phyloP scores from a whole-genome alignment of 306 rosid species.

The Vigna hirtella region DNA sequence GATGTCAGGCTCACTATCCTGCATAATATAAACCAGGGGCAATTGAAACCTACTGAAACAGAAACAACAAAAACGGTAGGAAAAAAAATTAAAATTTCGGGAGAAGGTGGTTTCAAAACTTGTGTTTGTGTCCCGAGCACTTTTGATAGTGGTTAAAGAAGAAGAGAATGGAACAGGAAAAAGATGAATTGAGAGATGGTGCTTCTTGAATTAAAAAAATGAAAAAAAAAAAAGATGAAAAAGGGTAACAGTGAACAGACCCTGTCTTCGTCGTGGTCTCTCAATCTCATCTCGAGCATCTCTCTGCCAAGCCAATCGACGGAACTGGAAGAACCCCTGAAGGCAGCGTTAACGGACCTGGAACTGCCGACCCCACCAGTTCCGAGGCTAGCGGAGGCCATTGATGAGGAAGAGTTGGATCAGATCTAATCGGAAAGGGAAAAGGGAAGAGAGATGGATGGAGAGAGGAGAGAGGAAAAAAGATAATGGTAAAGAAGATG shows the following conservation, averaged over 20 bases:
- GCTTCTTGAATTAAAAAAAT: neutral
- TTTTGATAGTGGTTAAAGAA: too few species aligned
- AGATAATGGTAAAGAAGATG: neutral
- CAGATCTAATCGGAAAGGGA: slow-evolving; percentile 12
- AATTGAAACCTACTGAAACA: neutral
- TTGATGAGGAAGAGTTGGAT: neutral
- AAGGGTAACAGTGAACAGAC: slow-evolving; percentile 44
- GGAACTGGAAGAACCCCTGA: slow-evolving; percentile 83
- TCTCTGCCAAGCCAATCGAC: slow-evolving; percentile 99
- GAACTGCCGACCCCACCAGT: slow-evolving; percentile 93
- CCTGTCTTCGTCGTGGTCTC: slow-evolving; percentile 65
- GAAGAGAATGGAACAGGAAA: neutral
- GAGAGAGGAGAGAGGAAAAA: neutral
- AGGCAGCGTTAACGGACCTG: slow-evolving; percentile 81
- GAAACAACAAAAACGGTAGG: too few species aligned
- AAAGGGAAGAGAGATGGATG: neutral
- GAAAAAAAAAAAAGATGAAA: too few species aligned
- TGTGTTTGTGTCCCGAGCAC: too few species aligned
- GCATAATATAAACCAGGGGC: slow-evolving; percentile 46
- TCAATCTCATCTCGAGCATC: slow-evolving; percentile 88
- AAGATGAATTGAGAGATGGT: neutral
- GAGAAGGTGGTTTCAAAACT: too few species aligned
- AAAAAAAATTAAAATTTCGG: too few species aligned
- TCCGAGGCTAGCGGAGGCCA: slow-evolving; percentile 95
- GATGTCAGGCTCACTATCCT: slow-evolving; percentile 92